A percentile compares a stretch with the other conserved stretches of the same genome.
Evolutionary conservation across 2,329 filamentous ascomycete species (phyloP).

Genomic region (Botrytis fabae): DNA sequence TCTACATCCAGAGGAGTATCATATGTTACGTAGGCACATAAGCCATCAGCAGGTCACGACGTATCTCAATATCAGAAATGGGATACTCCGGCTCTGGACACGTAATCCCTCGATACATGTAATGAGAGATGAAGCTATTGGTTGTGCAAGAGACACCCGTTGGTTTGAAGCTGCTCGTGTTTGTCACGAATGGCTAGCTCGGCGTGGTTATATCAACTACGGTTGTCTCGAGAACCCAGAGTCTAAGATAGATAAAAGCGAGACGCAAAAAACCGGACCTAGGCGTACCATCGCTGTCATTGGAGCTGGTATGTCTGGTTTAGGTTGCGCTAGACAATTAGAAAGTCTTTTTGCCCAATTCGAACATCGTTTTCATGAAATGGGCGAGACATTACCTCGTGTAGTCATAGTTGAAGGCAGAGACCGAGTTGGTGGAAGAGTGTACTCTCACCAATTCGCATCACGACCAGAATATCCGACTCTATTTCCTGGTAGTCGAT

Average conservation of each 20-base stretch:
- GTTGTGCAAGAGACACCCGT: constrained; percentile 81
- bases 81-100: constrained; percentile 86
- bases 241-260: constrained; percentile 40
- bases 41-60: constrained; percentile 88
- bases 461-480: constrained; percentile 57
- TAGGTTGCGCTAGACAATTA: constrained; percentile 89
- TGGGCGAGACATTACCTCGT: constrained; percentile 67
- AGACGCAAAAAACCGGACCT: constrained; percentile 43
- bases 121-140: constrained; percentile 80
- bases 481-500: constrained; percentile 58
- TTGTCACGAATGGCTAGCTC: constrained; percentile 88
- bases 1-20: constrained; percentile 81
- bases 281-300: constrained; percentile 80
- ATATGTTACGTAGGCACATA: constrained; percentile 75
- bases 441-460: constrained; percentile 77
- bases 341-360: constrained; percentile 85
- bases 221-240: constrained; percentile 75
- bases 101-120: constrained; percentile 82
- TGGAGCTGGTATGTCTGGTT: constrained; percentile 89
- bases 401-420: constrained; percentile 86
- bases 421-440: constrained; percentile 82
- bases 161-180: constrained; percentile 89
- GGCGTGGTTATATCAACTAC: constrained; percentile 94
- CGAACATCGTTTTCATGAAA: constrained; percentile 62
- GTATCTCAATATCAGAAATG: constrained; percentile 94